These are phyloP conservation scores for Coleophoma cylindrospora DNA, from an alignment of 2,329 filamentous ascomycete genomes.

Conservation along the genomic window DNA sequence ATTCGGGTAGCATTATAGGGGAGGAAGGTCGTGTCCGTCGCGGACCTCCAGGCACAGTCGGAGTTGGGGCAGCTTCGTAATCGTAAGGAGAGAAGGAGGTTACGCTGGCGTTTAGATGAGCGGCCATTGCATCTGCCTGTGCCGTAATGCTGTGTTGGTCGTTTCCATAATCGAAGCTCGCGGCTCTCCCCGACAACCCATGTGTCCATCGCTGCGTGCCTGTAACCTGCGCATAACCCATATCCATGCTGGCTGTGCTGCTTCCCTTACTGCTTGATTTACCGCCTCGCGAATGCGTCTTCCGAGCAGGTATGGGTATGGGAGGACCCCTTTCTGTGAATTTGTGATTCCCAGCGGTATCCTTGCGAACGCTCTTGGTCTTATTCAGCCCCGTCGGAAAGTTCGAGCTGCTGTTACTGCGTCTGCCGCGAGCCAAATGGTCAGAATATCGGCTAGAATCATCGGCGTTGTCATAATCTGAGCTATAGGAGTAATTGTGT, in stretches of 20 bases:
- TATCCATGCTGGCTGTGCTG: constrained; percentile 61
- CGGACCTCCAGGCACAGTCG: constrained; percentile 76
- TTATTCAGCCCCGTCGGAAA: constrained; percentile 55
- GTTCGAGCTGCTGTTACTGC: constrained; percentile 78
- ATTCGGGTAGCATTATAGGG: constrained; percentile 24
- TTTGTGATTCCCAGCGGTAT: constrained; percentile 29
- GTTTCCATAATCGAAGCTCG: constrained; percentile 69
- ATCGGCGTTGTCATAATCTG: constrained; percentile 52
- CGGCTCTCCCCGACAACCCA: constrained; percentile 47
- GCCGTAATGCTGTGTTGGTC: constrained; percentile 24
- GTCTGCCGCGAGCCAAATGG: constrained; percentile 50
- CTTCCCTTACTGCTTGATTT: constrained; percentile 67
- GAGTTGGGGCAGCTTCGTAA: constrained; percentile 80
- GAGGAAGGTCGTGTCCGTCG: constrained; percentile 44
- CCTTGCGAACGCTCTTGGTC: constrained; percentile 53
- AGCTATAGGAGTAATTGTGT: constrained; percentile 55
- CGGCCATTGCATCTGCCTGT: constrained; percentile 24
- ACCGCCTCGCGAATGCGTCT: constrained; percentile 48
- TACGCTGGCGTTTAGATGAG: constrained; percentile 10
- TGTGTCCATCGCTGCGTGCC: constrained; percentile 55
- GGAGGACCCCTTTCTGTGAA: constrained; percentile 22
- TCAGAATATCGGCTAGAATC: constrained; percentile 46
- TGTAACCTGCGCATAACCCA: constrained; percentile 52
- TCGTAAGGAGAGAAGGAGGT: constrained; percentile 34
- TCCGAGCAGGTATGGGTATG: constrained; percentile 34